A percentile compares a stretch with the other conserved stretches of the same genome.
phyloP scores from a whole-genome alignment of 148 eudicot genomes.

The Diospyros kaki region DNA sequence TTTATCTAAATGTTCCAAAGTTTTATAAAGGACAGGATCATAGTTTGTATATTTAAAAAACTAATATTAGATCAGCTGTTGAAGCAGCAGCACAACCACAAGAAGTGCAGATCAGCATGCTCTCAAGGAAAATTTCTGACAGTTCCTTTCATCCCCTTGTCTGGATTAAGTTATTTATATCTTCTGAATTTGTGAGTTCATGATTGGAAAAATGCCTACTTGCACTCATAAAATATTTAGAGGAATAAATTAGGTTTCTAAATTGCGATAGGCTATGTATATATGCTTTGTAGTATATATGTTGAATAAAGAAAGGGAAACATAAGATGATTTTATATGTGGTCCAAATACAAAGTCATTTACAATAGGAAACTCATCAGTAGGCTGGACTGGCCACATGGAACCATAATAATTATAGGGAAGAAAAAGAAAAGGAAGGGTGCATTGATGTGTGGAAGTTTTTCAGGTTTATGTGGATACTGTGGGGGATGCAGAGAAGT shows the following conservation, averaged over 20 bases:
- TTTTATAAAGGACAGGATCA: not conserved
- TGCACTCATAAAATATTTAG: not conserved
- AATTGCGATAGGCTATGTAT: not conserved
- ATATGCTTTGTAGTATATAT: too few species aligned
- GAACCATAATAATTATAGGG: not conserved
- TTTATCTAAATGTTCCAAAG: not conserved
- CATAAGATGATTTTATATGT: not conserved
- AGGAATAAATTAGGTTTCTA: not conserved
- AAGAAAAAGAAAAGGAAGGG: not conserved
- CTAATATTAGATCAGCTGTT: not conserved
- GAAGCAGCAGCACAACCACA: not conserved
- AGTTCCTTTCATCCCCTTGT: not conserved
- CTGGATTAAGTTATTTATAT: not conserved
- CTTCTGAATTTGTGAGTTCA: not conserved
- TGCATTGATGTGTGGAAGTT: slow-evolving; percentile 4
- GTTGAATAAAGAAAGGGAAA: too few species aligned
- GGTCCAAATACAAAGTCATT: not conserved
- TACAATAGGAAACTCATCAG: not conserved
- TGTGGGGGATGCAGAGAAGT: slow-evolving; percentile 94
- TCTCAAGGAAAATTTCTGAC: not conserved
- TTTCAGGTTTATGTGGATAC: slow-evolving; percentile 91
- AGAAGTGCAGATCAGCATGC: not conserved
- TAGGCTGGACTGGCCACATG: not conserved
- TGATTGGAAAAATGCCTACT: not conserved
- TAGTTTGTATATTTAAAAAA: not conserved